Percentiles rank a stretch among this genome's conserved stretches.
Evolutionary conservation across 2,329 filamentous ascomycete genomes (phyloP).

Genomic region (Beauveria scarabaeidicola): DNA sequence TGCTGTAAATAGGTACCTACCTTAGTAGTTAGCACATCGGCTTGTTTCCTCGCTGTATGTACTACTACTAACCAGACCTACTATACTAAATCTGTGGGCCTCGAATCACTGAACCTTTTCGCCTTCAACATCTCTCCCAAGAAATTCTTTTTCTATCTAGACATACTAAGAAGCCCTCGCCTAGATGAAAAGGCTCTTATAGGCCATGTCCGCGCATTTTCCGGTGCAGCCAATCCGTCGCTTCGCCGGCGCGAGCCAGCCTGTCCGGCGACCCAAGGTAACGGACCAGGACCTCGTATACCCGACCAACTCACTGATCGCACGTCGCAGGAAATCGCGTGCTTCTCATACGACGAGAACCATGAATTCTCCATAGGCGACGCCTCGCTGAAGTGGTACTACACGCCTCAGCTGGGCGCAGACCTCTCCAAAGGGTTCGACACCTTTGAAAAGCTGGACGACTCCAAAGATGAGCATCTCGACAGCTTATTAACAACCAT

Average conservation of each 20-base stretch:
- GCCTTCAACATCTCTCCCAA: not conserved
- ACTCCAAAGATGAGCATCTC: conserved; percentile 76
- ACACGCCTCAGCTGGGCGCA: conserved; percentile 60
- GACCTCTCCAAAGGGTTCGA: conserved; percentile 78
- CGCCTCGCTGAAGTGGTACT: conserved; percentile 80
- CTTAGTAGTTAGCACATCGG: too few relatives aligned
- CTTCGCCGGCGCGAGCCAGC: conserved; percentile 58
- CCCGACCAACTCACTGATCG: not conserved
- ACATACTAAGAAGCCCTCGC: not conserved
- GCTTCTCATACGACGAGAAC: conserved; percentile 85
- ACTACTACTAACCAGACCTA: not conserved
- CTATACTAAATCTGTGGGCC: not conserved
- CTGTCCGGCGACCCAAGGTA: conserved; percentile 68
- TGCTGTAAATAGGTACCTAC: too few relatives aligned
- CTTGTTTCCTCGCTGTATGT: not conserved
- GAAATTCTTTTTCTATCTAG: not conserved
- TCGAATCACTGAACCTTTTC: not conserved
- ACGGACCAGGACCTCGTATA: conserved; percentile 12
- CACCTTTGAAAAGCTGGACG: conserved; percentile 73
- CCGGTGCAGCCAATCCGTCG: conserved; percentile 60
- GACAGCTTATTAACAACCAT: conserved; percentile 75
- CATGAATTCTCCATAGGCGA: conserved; percentile 70
- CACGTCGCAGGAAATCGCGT: conserved; percentile 65
- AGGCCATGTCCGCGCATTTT: conserved; percentile 32
- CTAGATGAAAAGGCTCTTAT: not conserved